Base-by-base conservation (phyloP, 495 filamentous ascomycete genomes). In the Tuber magnatum region DNA sequence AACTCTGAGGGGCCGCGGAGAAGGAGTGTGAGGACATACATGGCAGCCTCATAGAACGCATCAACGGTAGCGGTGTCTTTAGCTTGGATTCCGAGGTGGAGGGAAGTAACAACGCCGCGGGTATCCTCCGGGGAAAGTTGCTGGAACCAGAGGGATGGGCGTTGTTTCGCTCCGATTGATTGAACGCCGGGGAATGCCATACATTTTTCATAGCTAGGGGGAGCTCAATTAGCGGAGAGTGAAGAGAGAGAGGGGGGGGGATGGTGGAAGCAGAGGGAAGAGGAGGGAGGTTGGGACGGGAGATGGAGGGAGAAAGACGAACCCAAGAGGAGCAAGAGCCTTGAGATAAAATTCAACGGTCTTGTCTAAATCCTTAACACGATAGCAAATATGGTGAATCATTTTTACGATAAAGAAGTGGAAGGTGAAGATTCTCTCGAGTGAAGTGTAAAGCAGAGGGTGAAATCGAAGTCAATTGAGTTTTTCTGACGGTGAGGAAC, bases 251-350 rank as follows among this genome's bases (percentile, higher is more conserved):
- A 35, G 12, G 28, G 6, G 16, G 16, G 28, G 56, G n/a, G n/a
- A 56, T 1, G 48, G 10, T 56, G n/a, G 35, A 4, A 42, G 68
- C 7, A 22, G 65, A 3, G 10, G 10, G 22, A 16, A 10, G 65
- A 69, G 16, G 38, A 70, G 68, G n/a, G n/a, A 70, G n/a, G 0
- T 7, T 35, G n/a, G 12, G 14, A 32, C 3, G 18, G 35, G 69
- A 32, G 1, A 61, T 61, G 7, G n/a, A 32, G n/a, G 51, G 35
- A 44, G n/a, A 44, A 41, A 43, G 69, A 44, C 69, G 18, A 44
- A 43, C 69, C 69, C 72, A 40, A 74, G 72, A 39, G 72, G 72
- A n/a, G 3, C 39, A 24, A 74, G 72, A 51, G 72, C 72, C 28
- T 56, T 39, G 32, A 51, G 41, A 68, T 74, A 74, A 68, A 74